phyloP scores from a whole-genome alignment of 805 yeast genomes.

The Barnettozyma sucrosica region DNA sequence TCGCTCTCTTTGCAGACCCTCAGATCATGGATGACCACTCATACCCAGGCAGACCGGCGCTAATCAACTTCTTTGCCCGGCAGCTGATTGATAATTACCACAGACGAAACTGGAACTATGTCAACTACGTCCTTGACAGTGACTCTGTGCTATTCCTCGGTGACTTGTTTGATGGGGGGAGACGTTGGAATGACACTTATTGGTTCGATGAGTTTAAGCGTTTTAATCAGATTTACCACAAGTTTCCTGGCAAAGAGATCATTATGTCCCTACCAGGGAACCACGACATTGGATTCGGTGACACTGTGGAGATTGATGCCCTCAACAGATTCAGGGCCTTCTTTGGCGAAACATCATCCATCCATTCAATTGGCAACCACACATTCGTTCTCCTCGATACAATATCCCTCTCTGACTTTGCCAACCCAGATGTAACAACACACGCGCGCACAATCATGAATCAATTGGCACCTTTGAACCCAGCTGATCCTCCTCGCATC shows the following conservation, averaged over 20 bases:
- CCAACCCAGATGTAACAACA: conserved; percentile 37
- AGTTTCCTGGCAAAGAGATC: conserved; percentile 39
- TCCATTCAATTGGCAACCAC: conserved; percentile 56
- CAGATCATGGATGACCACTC: conserved; percentile 87
- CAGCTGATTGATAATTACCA: conserved; percentile 72
- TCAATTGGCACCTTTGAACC: conserved; percentile 23
- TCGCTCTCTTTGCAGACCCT: conserved; percentile 83
- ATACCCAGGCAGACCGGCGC: conserved; percentile 62
- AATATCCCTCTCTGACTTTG: conserved; percentile 66
- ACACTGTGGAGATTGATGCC: conserved; percentile 52
- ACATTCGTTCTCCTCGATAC: conserved; percentile 75
- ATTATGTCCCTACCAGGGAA: conserved; percentile 73
- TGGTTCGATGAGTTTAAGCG: conserved; percentile 72
- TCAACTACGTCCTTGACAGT: conserved; percentile 59
- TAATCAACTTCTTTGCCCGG: conserved; percentile 49
- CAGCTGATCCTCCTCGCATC: conserved; percentile 48
- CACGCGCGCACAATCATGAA: conserved; percentile 51
- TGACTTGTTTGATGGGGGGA: conserved; percentile 91
- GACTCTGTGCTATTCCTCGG: conserved; percentile 78
- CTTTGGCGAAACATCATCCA: conserved; percentile 66
- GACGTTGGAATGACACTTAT: conserved; percentile 68
- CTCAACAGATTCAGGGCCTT: conserved; percentile 57
- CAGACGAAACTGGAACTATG: conserved; percentile 61
- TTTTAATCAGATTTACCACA: conserved; percentile 62
- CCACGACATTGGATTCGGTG: conserved; percentile 94